Evolutionary conservation across 352 stramenopile genomes (phyloP), one percentile per base, ranked within the genome.

Genomic region (Saprolegnia diclina): DNA sequence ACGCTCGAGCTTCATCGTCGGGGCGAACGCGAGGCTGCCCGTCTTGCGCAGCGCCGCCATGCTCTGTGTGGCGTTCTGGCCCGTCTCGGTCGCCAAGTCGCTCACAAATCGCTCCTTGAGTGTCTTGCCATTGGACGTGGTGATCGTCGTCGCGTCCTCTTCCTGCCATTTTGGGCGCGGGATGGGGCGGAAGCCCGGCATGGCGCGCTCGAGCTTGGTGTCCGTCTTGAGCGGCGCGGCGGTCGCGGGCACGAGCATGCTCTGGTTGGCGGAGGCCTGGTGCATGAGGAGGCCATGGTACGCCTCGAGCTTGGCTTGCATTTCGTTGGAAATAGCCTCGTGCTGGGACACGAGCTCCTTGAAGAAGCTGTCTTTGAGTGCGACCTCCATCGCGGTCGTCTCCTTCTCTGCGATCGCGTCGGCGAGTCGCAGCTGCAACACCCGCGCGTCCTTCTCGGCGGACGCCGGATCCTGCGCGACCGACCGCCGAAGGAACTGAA

Each of bases 81-180:
- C 82, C 0, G 85, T 89, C 65, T 89, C 85, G 57, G 71, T 71
- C 42, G 89, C 80, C 14, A 91, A 64, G 35, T 91, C 83, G 61
- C 80, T 92, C 63, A 92, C 77, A 52, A 89, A 90, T 2, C 79
- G 76, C 38, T 92, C 85, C 55, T 89, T 92, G 72, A 91, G 83
- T 32, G 68, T 73, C 18, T 71, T 76, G 42, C 81, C 81, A n/a
- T 69, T 69, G 26, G 63, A 69, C 4, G 54, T 11, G 29, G 50
- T 18, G n/a, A 52, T 69, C 26, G 53, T 69, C 32, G 63, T 65
- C 18, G 57, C 9, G 63, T 69, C 63, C 5, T 61, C 63, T 48
- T 69, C 44, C 42, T 69, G 63, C 63, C 63, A 69, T 18, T 69
- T 69, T 1, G 63, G 63, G 21, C 61, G 62, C n/a, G 63, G 63